Base-by-base conservation (phyloP, 1,284 basidiomycete species). In the Ustilago esculenta region DNA sequence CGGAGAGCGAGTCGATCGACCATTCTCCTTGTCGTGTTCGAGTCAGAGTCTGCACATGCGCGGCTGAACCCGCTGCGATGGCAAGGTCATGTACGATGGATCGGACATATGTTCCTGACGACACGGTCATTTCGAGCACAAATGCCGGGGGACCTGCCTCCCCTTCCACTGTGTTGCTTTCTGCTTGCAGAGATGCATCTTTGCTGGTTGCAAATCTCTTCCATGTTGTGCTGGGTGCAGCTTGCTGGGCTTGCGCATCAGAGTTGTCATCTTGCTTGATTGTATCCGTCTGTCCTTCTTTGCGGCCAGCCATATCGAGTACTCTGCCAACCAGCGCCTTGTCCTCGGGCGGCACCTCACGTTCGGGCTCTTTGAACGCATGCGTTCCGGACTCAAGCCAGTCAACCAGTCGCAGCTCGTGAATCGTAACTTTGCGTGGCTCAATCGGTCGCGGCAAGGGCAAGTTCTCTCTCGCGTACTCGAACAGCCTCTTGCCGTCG, bases 401-500 rank as follows among this genome's bases (percentile, higher is more conserved):
- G 45, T 63, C 82, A 60, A 64, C 82, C 29, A 94, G 83, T 74
- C 90, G 87, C 47, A 98, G 85, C 10, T 89, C 88, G 75, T 91
- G 88, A 7, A 99, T 88, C 3, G 88, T 91, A 25, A 92, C 90
- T 67, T 88, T 86, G n/a, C 96, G 89, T 40, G 89, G 83, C 74
- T 94, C 92, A 66, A 99, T 96, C 5, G 94, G 91, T 10, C 94
- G 88, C 18, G 96, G 96, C 14, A 98, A 86, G 0, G 94, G 92
- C 46, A 90, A 90, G 10, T 90, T 90, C 77, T 90, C 87, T 4
- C 96, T 88, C 12, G 96, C 96, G 80, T 98, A 99, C 77, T 98
- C 95, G 82, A 98, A 94, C 25, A 98, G 83, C 1, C 92, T 91
- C 83, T 88, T 94, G 2, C 96, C 96, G 75, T 98, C 94, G 92